Evolutionary conservation across 208 protist species (phyloP).

Genomic region (Acanthamoeba sp.): DNA sequence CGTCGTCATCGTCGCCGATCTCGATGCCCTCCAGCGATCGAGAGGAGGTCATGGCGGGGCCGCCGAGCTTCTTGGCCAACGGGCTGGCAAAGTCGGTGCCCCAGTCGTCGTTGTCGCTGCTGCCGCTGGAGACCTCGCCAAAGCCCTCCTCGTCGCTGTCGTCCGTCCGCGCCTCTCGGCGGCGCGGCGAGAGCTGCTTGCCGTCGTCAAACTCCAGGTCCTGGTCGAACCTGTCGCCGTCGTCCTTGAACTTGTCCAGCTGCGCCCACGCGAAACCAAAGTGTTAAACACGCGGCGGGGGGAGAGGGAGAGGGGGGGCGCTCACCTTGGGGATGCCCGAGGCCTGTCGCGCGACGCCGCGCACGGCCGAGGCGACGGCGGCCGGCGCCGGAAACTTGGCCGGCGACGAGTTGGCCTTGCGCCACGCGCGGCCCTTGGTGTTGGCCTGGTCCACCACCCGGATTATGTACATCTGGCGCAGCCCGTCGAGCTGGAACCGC

Average conservation of each 20-base stretch:
- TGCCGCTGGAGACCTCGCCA: neutral
- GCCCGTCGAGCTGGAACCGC: conserved; percentile 23
- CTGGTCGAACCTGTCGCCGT: neutral
- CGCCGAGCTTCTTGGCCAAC: neutral
- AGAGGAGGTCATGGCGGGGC: neutral
- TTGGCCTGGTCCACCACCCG: conserved; percentile 41
- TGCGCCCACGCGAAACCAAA: neutral
- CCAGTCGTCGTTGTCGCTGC: neutral
- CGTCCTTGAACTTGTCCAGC: conserved; percentile 15
- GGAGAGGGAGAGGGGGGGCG: neutral
- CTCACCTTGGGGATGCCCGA: conserved; percentile 5
- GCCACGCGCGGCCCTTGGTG: conserved; percentile 4
- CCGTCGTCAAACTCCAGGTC: neutral
- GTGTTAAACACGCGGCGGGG: neutral
- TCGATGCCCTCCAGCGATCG: neutral
- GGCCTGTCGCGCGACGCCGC: neutral
- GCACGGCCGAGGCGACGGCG: neutral
- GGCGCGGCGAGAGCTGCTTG: neutral
- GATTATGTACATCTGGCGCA: conserved; percentile 47
- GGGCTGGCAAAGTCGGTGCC: neutral
- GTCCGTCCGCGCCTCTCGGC: neutral
- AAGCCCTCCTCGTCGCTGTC: neutral
- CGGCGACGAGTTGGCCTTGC: neutral
- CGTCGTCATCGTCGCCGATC: conserved; percentile 27
- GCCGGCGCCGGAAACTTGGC: neutral